Base-by-base conservation (phyloP, 2,329 filamentous ascomycete species). In the Exophiala sideris region DNA sequence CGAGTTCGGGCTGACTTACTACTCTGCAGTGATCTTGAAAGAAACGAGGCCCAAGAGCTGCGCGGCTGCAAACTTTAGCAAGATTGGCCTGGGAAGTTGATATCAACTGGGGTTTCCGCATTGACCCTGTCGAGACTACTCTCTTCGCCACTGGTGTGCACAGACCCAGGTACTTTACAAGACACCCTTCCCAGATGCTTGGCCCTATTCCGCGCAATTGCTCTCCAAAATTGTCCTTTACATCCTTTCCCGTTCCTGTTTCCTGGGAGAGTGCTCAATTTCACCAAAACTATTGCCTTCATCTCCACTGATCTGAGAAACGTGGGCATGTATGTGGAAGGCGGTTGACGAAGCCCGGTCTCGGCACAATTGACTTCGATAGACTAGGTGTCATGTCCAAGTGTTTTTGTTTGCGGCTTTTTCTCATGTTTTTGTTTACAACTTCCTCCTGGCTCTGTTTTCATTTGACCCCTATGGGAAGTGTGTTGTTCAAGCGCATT, bases 261-360 rank as follows among this genome's bases (percentile, higher is more conserved):
- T 18, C 45, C 50, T 53, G 20, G 50, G 50, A 53, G 50, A 48
- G 36, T 53, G 50, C 11, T 32, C 50, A 53, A 53, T 48, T 32
- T 53, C 24, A 36, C 12, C 14, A 39, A 36, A 48, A 36, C 38
- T 35, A 53, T 46, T 47, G 20, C 42, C 42, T 36, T 45, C 41
- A 42, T 9, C 20, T 16, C 8, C 3, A 35, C 21, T 47, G 50
- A 40, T 46, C 34, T 10, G 21, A 24, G 7, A 5, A 24, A 20
- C 21, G 41, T 32, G 21, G 18, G 20, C 11, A 44, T 32, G 41
- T 24, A n/a, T n/a, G 24, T 44, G 21, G 32, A 32, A n/a, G 14
- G 35, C 46, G 44, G 24, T 45, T 45, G 39, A 44, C 45, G 32
- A 35, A 20, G 34, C 5, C 24, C 24, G 4, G 24, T 5, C 24